Conservation (phyloP, 148 eudicot genomes). For the Dianthus caryophyllus region DNA sequence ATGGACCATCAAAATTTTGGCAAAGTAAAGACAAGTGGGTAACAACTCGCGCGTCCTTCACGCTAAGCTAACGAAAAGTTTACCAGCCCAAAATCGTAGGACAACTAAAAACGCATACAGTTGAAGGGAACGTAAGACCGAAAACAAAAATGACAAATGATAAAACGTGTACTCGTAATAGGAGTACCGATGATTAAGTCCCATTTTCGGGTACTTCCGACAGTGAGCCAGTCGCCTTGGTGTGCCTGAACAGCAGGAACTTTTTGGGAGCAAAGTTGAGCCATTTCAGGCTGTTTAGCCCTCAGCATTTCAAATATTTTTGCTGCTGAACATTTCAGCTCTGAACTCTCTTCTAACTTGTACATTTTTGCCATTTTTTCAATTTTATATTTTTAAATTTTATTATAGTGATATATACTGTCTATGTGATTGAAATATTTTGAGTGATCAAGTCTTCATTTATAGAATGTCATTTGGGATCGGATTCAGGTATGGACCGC, state of each 20-base stretch:
- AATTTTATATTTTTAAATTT: too few relatives aligned
- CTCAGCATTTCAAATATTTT: constrained; percentile 8
- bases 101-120: too few relatives aligned
- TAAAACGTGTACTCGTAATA: too few relatives aligned
- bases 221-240: constrained; percentile 13
- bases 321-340: constrained; percentile 15
- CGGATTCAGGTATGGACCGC: too few relatives aligned
- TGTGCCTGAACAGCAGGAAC: neutral
- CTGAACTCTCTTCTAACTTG: constrained; percentile 13
- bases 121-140: too few relatives aligned
- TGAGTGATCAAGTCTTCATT: neutral
- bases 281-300: neutral
- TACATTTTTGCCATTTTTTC: constrained; percentile 17
- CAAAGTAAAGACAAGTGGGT: too few relatives aligned
- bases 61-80: too few relatives aligned
- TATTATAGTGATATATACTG: neutral
- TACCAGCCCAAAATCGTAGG: too few relatives aligned
- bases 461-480: neutral
- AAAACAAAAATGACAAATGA: too few relatives aligned
- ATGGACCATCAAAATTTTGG: too few relatives aligned
- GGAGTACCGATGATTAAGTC: neutral
- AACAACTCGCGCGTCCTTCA: too few relatives aligned
- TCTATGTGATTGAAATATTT: neutral
- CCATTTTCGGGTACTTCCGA: constrained; percentile 23
- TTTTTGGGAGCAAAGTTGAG: constrained; percentile 11